phyloP scores from a whole-genome alignment of 441 rosid species.

The Arabidopsis lyrata region DNA sequence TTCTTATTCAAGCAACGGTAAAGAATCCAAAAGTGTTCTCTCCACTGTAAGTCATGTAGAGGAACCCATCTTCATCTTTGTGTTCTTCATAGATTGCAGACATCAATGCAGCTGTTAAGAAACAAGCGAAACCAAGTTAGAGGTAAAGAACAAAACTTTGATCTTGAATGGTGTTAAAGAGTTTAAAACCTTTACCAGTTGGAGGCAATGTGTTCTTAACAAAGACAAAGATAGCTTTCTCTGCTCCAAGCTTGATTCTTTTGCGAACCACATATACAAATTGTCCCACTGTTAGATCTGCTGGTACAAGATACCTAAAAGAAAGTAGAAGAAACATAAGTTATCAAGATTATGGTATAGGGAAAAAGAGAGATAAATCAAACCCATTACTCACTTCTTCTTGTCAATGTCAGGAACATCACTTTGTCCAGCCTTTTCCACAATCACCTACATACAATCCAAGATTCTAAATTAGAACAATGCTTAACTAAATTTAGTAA shows the following conservation, averaged over 20 bases:
- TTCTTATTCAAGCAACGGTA: constrained; percentile 20
- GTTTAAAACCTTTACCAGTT: constrained; percentile 61
- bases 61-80: constrained; percentile 97
- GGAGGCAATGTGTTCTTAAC: constrained; percentile 88
- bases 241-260: constrained; percentile 97
- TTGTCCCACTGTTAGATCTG: constrained; percentile 94
- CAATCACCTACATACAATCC: constrained; percentile 66
- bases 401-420: constrained; percentile 98
- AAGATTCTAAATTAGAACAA: constrained; percentile 18
- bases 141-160: constrained; percentile 13
- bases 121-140: constrained; percentile 5
- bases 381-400: constrained; percentile 67
- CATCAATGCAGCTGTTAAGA: constrained; percentile 80
- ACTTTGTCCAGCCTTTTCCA: constrained; percentile 90
- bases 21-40: constrained; percentile 88
- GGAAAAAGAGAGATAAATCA: not conserved
- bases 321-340: not conserved
- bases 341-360: not conserved
- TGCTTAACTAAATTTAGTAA: constrained; percentile 14
- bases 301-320: constrained; percentile 88
- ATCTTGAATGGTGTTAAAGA: not conserved
- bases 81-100: constrained; percentile 95
- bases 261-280: constrained; percentile 95
- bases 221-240: constrained; percentile 92
- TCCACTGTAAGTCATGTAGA: constrained; percentile 97